Percentiles rank a stretch among this genome's conserved stretches.
Conservation (phyloP, 2,329 filamentous ascomycete genomes). For the Trichoderma afroharzianum region DNA sequence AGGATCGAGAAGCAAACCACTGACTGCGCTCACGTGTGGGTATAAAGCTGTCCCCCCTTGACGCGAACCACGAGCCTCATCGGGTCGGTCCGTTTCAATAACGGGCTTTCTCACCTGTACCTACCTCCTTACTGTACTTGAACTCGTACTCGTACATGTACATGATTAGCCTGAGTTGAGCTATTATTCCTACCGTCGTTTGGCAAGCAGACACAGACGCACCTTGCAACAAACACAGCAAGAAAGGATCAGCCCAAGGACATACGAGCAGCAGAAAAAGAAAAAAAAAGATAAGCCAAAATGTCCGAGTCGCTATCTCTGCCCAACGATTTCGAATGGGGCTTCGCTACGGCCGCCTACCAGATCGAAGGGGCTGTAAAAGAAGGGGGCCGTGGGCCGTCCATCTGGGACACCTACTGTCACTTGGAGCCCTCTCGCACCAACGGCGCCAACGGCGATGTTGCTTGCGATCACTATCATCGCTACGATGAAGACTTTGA, state of each 20-base stretch:
- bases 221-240: constrained; percentile 1
- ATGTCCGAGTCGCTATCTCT: constrained; percentile 24
- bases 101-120: neutral
- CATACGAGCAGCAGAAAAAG: neutral
- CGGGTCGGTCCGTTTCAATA: constrained; percentile 14
- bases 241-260: neutral
- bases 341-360: constrained; percentile 42
- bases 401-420: constrained; percentile 42
- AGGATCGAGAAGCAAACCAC: neutral
- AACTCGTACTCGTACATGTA: neutral
- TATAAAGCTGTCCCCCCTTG: constrained; percentile 1
- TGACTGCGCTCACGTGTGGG: neutral
- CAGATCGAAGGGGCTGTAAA: constrained; percentile 44
- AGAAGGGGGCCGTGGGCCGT: constrained; percentile 39
- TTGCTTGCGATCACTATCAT: constrained; percentile 45
- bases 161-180: constrained; percentile 14
- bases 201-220: neutral
- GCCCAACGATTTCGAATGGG: constrained; percentile 37
- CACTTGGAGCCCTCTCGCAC: constrained; percentile 40
- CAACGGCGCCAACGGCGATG: constrained; percentile 42
- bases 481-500: constrained; percentile 52
- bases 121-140: neutral
- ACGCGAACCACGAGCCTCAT: constrained; percentile 9
- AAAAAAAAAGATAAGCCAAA: neutral
- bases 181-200: neutral